Percentiles rank a stretch among this genome's conserved stretches.
These are phyloP conservation scores for Cystoisospora suis DNA, from an alignment of 169 alveolate genomes.

Conservation along the genomic window DNA sequence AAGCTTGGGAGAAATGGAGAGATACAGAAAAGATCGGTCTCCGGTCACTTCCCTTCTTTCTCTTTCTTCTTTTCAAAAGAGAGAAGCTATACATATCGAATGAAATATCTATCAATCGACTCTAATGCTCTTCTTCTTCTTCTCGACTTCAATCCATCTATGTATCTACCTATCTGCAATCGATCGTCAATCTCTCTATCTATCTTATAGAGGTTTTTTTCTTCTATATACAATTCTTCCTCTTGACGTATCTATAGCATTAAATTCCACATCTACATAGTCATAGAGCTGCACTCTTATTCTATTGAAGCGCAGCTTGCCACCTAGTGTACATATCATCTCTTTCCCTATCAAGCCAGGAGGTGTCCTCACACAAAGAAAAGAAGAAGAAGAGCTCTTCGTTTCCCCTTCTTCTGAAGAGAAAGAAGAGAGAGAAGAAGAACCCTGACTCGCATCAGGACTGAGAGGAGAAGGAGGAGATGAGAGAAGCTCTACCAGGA, in stretches of 20 bases:
- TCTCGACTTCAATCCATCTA: no score
- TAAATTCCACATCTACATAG: not conserved
- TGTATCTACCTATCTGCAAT: no score
- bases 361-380: not conserved
- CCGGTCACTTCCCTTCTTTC: no score
- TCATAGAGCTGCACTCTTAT: constrained; percentile 28
- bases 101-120: no score
- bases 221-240: constrained; percentile 11
- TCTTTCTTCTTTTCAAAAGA: no score
- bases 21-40: no score
- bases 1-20: no score
- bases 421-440: not conserved
- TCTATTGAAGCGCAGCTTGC: constrained; percentile 4
- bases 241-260: not conserved
- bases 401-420: not conserved
- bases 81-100: no score
- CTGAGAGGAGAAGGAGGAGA: not conserved
- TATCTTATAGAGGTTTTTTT: no score
- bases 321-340: constrained; percentile 22
- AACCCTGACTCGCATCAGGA: not conserved
- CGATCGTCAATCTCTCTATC: no score
- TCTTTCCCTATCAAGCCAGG: constrained; percentile 15
- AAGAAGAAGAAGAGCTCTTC: no score
- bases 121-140: no score
- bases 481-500: not conserved